Base-by-base conservation (phyloP, 371 early-diverging fungal genomes). In the Catenaria anguillulae region DNA sequence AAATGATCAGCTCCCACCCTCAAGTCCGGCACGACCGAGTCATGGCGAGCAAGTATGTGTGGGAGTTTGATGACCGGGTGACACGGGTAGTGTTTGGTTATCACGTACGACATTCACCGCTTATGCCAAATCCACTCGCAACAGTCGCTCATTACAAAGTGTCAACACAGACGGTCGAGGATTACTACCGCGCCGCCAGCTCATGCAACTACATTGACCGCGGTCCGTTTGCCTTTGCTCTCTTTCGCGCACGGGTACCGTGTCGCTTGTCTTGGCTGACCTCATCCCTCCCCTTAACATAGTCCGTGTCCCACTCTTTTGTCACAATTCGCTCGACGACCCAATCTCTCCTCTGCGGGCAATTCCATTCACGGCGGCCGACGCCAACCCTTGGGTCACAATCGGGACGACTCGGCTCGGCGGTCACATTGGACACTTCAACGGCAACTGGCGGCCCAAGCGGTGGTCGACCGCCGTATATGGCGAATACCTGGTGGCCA, bases 351-450 rank as follows among this genome's bases (percentile, higher is more conserved):
- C 80, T 0, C 64, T 62, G 8, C 73, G 81, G 54, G 74, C 82
- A n/a, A 84, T 92, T 24, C 93, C 95, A 2, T 75, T 72, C 34
- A 80, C 87, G 45, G 87, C 87, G 67, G 75, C 79, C 63, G 66
- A 69, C 61, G 67, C 73, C 26, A 98, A 97, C 67, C 89, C 89
- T 23, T 77, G 87, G 70, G 78, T 91, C 37, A 59, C 94, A 2
- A 68, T 98, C n/a, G 93, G 90, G 0, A 82, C 88, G 13, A 91
- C 92, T 0, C 68, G 74, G 26, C 71, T 75, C 42, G 99, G 99
- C 58, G 99, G 97, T 8, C 99, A 97, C 70, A 74, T 97, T 55
- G 99, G 96, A 5, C 96, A 90, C 85, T 89, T 87, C 68, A 81
- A 84, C 40, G 82, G 84, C n/a, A 62, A 56, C 43, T n/a, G n/a